Evolutionary conservation across 2,329 filamentous ascomycete genomes (phyloP), one percentile per base, ranked within the genome.

Genomic region (Clarireedia hainanense): DNA sequence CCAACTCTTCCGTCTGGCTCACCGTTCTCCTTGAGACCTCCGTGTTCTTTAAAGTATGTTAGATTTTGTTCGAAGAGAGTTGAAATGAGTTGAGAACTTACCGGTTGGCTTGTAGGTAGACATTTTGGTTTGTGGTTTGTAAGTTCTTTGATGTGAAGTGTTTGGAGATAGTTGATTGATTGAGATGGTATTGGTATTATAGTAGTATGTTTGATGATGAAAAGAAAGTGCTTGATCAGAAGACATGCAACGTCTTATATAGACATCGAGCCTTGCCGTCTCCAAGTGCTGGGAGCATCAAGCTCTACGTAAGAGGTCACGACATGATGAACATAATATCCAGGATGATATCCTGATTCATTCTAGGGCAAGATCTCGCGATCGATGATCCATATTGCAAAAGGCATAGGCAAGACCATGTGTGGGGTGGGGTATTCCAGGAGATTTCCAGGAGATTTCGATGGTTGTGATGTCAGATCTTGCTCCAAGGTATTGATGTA

Each of bases 21-120:
- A 51, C 72, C 72, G 61, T 74, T 72, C 63, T 73, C 65, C 61
- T 70, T 71, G 57, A 74, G 68, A 57, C 72, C 72, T 61, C 67
- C 69, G 63, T 74, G 71, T 66, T 74, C 71, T 71, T 20, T 20
- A 20, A 20, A 20, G 20, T 20, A 20, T 20, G 20, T 20, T 20
- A 20, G 20, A 20, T 20, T 20, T 20, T 20, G 20, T 20, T 20
- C 20, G 20, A 3, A 20, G 20, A 20, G 20, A 20, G 20, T 20
- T 20, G 20, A 20, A 20, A 20, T 20, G 20, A 20, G 20, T 20
- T 20, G 20, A 20, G 20, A 27, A 37, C n/a, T 24, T 56, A 53
- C 58, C 58, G 53, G 58, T 60, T 47, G 58, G 58, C 57, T 60
- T 60, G 45, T 60, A 59, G 27, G 45, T 57, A 55, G 54, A 55